Evolutionary conservation across 306 rosid genomes (phyloP).

Genomic region (Gastrolobium bilobum): DNA sequence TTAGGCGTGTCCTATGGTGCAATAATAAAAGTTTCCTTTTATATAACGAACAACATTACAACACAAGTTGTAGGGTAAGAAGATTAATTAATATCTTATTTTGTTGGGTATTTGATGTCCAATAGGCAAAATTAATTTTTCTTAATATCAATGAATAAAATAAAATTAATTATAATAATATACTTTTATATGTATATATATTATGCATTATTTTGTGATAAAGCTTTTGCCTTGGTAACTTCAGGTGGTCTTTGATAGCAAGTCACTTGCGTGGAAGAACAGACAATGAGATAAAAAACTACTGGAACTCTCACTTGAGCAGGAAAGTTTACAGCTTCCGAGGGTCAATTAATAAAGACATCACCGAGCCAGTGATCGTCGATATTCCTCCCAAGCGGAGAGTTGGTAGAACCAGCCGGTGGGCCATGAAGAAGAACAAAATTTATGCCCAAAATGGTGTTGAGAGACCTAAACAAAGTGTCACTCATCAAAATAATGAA

Average conservation of each 20-base stretch:
- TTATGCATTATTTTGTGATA: too few relatives aligned
- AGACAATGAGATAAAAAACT: slow-evolving; percentile 93
- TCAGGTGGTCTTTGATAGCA: slow-evolving; percentile 93
- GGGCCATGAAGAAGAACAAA: slow-evolving; percentile 64
- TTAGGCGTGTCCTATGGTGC: too few relatives aligned
- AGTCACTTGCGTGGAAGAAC: slow-evolving; percentile 88
- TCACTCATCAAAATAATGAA: background rate
- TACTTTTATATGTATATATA: too few relatives aligned
- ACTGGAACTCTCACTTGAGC: slow-evolving; percentile 89
- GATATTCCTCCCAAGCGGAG: slow-evolving; percentile 56
- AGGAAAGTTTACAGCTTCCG: slow-evolving; percentile 64
- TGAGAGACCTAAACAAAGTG: slow-evolving; percentile 9
- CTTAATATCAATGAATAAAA: too few relatives aligned
- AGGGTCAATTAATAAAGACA: slow-evolving; percentile 16
- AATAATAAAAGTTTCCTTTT: too few relatives aligned
- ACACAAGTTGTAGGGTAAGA: too few relatives aligned
- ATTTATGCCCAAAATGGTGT: background rate
- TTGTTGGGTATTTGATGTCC: too few relatives aligned
- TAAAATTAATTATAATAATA: too few relatives aligned
- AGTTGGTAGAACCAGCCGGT: slow-evolving; percentile 64
- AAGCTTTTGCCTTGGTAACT: background rate
- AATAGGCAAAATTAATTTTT: too few relatives aligned
- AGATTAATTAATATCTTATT: too few relatives aligned
- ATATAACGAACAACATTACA: too few relatives aligned
- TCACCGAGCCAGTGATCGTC: background rate